phyloP scores from a whole-genome alignment of 257 asterid species.

The Solanum appendiculatum region DNA sequence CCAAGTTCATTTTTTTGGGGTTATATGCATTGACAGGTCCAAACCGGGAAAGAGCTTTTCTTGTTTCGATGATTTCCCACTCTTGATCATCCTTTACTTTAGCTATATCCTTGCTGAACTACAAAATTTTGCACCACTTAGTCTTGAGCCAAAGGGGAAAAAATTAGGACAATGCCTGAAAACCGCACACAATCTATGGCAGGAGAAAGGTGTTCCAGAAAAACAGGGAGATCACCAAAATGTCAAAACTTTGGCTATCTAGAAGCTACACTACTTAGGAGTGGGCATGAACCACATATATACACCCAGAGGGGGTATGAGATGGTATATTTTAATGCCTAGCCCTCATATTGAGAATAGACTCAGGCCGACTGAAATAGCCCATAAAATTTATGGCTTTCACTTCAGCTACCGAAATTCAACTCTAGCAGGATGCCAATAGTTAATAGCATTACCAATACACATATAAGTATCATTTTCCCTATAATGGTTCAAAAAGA shows the following conservation, averaged over 20 bases:
- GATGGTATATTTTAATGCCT: not conserved
- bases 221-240: not conserved
- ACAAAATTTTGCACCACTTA: conserved; percentile 7
- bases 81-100: conserved; percentile 84
- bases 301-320: not conserved
- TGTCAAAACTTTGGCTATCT: not conserved
- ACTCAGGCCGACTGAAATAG: not conserved
- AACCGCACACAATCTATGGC: not conserved
- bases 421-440: not conserved
- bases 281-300: not conserved
- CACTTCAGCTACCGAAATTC: not conserved
- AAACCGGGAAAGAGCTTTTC: conserved; percentile 69
- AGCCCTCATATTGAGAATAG: not conserved
- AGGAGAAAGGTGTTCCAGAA: not conserved
- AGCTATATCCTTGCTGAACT: conserved; percentile 84
- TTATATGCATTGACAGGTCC: conserved; percentile 77
- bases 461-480: not conserved
- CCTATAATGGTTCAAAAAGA: not conserved
- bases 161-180: not conserved
- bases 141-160: not conserved
- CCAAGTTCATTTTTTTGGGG: conserved; percentile 66
- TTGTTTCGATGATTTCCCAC: conserved; percentile 89
- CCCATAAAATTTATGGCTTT: not conserved
- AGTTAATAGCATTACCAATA: not conserved
- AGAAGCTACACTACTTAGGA: not conserved